Conservation (phyloP, 2,329 filamentous ascomycete genomes). For the Alternaria sp. region DNA sequence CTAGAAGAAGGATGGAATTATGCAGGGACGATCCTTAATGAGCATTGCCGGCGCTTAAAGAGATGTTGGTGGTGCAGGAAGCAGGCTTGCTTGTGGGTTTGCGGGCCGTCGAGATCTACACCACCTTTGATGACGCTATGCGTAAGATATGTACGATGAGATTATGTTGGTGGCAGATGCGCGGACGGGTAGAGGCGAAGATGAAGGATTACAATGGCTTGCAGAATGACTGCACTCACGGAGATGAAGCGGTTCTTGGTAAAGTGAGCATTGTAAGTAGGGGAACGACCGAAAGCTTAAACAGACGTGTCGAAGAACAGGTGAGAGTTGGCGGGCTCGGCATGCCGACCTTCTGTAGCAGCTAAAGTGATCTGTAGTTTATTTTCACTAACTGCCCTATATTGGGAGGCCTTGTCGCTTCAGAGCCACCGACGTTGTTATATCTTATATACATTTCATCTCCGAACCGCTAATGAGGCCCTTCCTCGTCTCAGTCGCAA, state of each 20-base stretch:
- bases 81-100: constrained; percentile 1
- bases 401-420: not conserved
- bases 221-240: constrained; percentile 14
- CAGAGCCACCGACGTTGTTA: not conserved
- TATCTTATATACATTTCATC: not conserved
- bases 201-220: constrained; percentile 7
- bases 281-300: constrained; percentile 9
- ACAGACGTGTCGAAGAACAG: not conserved
- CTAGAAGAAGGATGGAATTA: constrained; percentile 5
- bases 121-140: not conserved
- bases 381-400: not conserved
- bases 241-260: constrained; percentile 13
- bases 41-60: not conserved
- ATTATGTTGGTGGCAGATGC: constrained; percentile 5
- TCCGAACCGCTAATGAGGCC: not conserved
- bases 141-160: not conserved
- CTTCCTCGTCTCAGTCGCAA: not conserved
- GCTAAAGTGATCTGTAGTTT: not conserved
- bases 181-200: constrained; percentile 14
- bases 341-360: not conserved
- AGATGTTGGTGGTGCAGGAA: constrained; percentile 6
- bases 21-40: not conserved
- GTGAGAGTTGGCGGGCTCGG: not conserved
- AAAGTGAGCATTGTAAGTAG: constrained; percentile 1
- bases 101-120: constrained; percentile 5